A percentile compares a stretch with the other conserved stretches of the same genome.
phyloP scores from a whole-genome alignment of 768 basidiomycete species.

The Thelephora ganbajun region DNA sequence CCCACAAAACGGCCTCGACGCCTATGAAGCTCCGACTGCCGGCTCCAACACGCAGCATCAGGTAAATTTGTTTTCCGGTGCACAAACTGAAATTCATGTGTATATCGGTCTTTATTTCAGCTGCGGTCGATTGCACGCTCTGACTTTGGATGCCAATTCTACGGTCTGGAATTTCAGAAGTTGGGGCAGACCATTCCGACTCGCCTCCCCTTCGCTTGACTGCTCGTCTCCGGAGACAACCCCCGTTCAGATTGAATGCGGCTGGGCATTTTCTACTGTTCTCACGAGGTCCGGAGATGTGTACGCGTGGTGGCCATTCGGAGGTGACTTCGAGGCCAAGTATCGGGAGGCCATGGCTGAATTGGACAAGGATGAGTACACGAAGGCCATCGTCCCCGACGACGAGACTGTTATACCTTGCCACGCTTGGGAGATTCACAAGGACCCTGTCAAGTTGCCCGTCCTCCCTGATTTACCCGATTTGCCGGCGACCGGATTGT shows the following conservation, averaged over 20 bases:
- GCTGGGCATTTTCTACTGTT: constrained; percentile 68
- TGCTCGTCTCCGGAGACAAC: constrained; percentile 29
- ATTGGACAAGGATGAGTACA: constrained; percentile 30
- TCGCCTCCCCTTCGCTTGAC: constrained; percentile 27
- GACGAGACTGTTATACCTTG: constrained; percentile 39
- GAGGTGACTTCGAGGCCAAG: constrained; percentile 24
- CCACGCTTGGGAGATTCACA: constrained; percentile 38
- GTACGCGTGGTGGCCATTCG: constrained; percentile 64
- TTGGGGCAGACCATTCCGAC: constrained; percentile 68
- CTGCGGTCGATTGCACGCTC: constrained; percentile 65
- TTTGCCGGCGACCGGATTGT: constrained; percentile 19
- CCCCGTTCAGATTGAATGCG: constrained; percentile 58
- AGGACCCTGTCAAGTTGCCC: constrained; percentile 45
- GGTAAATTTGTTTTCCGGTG: constrained; percentile 25
- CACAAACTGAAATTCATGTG: not conserved
- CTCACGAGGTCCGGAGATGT: constrained; percentile 63
- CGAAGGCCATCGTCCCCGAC: constrained; percentile 18
- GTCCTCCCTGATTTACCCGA: constrained; percentile 46
- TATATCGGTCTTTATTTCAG: constrained; percentile 21
- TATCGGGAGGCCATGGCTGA: constrained; percentile 21
- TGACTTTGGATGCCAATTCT: constrained; percentile 42
- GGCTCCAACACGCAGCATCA: constrained; percentile 43
- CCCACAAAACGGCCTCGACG: constrained; percentile 30
- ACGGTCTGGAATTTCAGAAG: constrained; percentile 63
- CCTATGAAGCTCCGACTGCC: constrained; percentile 53